phyloP scores from a whole-genome alignment of 345 rosid species.

The Pistacia integerrima region DNA sequence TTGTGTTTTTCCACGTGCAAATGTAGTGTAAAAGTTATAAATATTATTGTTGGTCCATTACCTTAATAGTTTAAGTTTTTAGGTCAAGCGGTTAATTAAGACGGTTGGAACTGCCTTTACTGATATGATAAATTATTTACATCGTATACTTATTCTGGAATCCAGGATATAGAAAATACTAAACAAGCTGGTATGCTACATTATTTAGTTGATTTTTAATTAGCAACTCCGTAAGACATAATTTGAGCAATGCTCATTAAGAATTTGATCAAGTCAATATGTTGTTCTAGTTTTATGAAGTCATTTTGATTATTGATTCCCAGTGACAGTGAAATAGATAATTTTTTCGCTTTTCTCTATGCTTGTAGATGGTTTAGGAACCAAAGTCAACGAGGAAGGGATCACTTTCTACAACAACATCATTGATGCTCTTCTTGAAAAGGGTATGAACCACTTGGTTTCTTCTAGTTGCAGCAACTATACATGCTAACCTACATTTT shows the following conservation, averaged over 20 bases:
- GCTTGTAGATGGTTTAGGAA: slow-evolving; percentile 67
- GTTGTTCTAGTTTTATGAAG: not conserved
- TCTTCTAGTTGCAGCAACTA: slow-evolving; percentile 19
- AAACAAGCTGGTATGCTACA: not conserved
- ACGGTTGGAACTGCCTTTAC: not conserved
- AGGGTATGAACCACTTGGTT: slow-evolving; percentile 45
- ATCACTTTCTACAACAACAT: slow-evolving; percentile 63
- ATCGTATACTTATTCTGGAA: not conserved
- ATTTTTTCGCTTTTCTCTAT: not conserved
- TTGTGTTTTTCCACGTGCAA: too few relatives aligned
- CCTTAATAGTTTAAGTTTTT: too few relatives aligned
- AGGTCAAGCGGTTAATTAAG: too few relatives aligned
- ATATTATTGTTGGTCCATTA: too few relatives aligned
- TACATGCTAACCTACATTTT: slow-evolving; percentile 15
- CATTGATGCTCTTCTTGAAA: slow-evolving; percentile 63
- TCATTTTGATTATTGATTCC: not conserved
- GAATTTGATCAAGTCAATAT: not conserved
- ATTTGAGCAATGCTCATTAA: not conserved
- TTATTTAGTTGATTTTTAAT: not conserved
- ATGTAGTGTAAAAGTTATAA: too few relatives aligned
- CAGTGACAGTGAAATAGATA: not conserved
- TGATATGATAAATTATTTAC: not conserved
- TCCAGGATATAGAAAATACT: not conserved
- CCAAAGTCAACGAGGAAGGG: slow-evolving; percentile 64
- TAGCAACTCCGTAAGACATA: not conserved